Percentiles rank a stretch among this genome's conserved stretches.
These are phyloP conservation scores for Emmonsia crescens DNA, from an alignment of 2,329 filamentous ascomycete species.

Conservation along the genomic window DNA sequence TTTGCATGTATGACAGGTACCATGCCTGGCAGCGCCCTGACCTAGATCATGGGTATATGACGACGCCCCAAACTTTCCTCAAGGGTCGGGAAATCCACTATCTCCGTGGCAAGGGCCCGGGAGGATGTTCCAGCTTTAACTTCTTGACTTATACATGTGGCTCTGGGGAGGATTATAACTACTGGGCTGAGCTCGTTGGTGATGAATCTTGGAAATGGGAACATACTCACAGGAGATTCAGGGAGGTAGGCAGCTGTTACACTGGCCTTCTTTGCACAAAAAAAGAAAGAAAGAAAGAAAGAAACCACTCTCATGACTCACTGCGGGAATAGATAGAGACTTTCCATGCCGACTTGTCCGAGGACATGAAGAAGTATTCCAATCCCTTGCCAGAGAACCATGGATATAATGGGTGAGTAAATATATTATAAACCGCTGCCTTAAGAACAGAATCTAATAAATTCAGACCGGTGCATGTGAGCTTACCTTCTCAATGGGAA, in stretches of 20 bases:
- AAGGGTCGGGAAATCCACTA: not conserved
- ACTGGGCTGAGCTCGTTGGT: conserved; percentile 23
- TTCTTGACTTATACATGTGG: conserved; percentile 35
- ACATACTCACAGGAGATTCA: conserved; percentile 1
- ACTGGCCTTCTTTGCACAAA: not conserved
- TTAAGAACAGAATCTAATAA: not conserved
- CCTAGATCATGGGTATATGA: not conserved
- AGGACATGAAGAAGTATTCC: not conserved
- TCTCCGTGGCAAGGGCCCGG: conserved; percentile 23
- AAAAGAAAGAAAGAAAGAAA: not conserved
- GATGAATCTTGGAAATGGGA: conserved; percentile 20
- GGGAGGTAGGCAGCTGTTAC: not conserved
- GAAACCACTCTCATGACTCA: not conserved
- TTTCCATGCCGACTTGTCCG: not conserved
- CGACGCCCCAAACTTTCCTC: conserved; percentile 1
- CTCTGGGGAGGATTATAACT: conserved; percentile 21
- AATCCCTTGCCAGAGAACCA: conserved; percentile 1
- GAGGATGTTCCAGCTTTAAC: conserved; percentile 27
- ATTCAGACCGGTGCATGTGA: not conserved
- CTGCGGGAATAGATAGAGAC: not conserved
- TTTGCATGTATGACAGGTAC: not conserved
- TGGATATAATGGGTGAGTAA: conserved; percentile 1
- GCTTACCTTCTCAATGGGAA: not conserved
- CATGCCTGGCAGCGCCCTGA: not conserved
- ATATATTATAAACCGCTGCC: not conserved